These are phyloP conservation scores for Penicillium fimorum DNA, from an alignment of 495 filamentous ascomycete genomes.

Conservation along the genomic window DNA sequence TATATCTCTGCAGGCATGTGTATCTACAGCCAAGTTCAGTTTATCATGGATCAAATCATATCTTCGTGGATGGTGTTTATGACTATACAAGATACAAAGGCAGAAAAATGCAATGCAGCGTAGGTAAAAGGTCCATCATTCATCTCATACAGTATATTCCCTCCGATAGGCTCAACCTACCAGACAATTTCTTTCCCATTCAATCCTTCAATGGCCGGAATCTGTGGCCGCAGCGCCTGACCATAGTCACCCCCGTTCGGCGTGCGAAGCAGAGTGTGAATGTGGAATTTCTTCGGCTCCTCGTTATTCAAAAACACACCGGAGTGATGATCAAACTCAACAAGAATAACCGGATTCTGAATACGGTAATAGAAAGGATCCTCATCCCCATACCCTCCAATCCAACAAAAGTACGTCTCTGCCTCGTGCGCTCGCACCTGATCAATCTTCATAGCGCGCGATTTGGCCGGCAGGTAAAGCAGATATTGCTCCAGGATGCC, in stretches of 20 bases:
- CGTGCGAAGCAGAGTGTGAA: conserved; percentile 66
- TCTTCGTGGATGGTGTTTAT: conserved; percentile 15
- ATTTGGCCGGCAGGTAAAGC: conserved; percentile 56
- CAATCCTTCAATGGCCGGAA: conserved; percentile 39
- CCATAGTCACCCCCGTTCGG: conserved; percentile 78
- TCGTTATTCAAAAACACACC: conserved; percentile 74
- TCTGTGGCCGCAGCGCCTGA: conserved; percentile 46
- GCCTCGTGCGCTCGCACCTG: conserved; percentile 51
- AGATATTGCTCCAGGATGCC: conserved; percentile 59
- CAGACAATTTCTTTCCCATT: conserved; percentile 46
- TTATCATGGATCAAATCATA: conserved; percentile 11
- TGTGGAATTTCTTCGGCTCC: conserved; percentile 72
- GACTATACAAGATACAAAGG: conserved; percentile 12
- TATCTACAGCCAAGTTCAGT: background rate
- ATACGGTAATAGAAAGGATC: conserved; percentile 76
- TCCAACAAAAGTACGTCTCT: conserved; percentile 77
- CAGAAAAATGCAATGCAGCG: background rate
- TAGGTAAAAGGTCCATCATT: conserved; percentile 2
- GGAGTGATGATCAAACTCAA: conserved; percentile 79
- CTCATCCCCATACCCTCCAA: conserved; percentile 61
- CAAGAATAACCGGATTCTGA: conserved; percentile 67
- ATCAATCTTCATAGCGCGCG: conserved; percentile 51
- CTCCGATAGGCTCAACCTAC: conserved; percentile 21
- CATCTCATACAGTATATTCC: conserved; percentile 22
- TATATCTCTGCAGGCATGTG: background rate